Conservation (phyloP, 495 filamentous ascomycete species). For the Mytilinidion resinicola region DNA sequence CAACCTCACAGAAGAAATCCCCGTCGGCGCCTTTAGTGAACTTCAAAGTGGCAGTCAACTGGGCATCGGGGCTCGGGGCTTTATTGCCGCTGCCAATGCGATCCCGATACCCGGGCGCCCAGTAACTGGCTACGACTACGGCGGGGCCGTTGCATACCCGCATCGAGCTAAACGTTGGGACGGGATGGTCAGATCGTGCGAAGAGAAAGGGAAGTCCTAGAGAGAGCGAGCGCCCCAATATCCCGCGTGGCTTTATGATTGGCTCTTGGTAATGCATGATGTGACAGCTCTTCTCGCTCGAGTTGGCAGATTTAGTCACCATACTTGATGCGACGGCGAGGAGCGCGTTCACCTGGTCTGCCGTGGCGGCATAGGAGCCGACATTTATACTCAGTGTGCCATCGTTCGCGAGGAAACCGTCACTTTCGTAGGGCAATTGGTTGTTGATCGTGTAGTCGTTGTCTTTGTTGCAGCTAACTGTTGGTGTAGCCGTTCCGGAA, state of each 20-base stretch:
- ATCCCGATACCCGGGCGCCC: not conserved
- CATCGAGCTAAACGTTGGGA: not conserved
- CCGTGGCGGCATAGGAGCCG: too few species aligned
- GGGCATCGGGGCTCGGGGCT: not conserved
- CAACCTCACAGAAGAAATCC: not conserved
- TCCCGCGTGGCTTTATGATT: too few species aligned
- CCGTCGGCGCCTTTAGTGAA: not conserved
- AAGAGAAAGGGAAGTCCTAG: too few species aligned
- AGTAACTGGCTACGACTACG: constrained; percentile 1
- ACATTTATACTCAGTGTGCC: too few species aligned
- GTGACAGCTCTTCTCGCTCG: not conserved
- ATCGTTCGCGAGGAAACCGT: too few species aligned
- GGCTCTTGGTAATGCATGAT: not conserved
- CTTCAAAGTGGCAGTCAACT: not conserved
- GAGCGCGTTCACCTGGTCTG: not conserved
- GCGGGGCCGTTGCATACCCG: not conserved
- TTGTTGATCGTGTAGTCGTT: too few species aligned
- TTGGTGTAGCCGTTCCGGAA: not conserved
- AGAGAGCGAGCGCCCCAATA: too few species aligned
- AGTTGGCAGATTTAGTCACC: not conserved
- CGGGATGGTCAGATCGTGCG: too few species aligned
- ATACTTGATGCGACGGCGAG: not conserved
- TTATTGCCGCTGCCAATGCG: not conserved
- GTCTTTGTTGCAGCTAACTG: too few species aligned
- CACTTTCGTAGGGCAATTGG: too few species aligned